Conservation (phyloP, 2,329 filamentous ascomycete genomes). For the Magnaporthales sp. region DNA sequence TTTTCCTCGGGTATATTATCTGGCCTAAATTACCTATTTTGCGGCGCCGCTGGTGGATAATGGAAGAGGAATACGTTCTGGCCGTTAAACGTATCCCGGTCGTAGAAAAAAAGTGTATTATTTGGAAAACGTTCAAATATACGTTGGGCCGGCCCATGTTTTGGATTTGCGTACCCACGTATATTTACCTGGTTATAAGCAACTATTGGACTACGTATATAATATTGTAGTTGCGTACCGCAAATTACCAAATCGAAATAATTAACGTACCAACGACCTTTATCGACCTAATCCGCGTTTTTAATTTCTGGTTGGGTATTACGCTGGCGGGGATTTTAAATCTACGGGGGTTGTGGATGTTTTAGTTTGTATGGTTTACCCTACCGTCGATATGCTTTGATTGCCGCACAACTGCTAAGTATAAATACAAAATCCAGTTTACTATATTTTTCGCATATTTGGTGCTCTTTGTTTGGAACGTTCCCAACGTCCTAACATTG, state of each 20-base stretch:
- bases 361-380: not conserved
- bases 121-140: not conserved
- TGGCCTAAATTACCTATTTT: slow-evolving; percentile 40
- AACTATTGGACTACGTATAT: slow-evolving; percentile 38
- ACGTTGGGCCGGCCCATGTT: slow-evolving; percentile 13
- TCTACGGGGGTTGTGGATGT: slow-evolving; percentile 3
- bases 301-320: slow-evolving; percentile 38
- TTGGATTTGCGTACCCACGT: slow-evolving; percentile 5
- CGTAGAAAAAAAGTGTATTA: not conserved
- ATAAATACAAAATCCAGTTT: not conserved
- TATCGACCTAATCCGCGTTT: slow-evolving; percentile 34
- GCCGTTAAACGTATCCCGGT: slow-evolving; percentile 18
- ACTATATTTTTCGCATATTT: slow-evolving; percentile 2
- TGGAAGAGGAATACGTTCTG: slow-evolving; percentile 24
- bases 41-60: slow-evolving; percentile 27
- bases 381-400: not conserved
- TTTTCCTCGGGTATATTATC: slow-evolving; percentile 38
- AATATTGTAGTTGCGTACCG: slow-evolving; percentile 42
- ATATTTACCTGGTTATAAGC: slow-evolving; percentile 29
- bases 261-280: slow-evolving; percentile 42
- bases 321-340: slow-evolving; percentile 29
- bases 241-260: slow-evolving; percentile 36
- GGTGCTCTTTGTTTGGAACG: slow-evolving; percentile 35
- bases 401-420: not conserved
- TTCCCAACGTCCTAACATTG: slow-evolving; percentile 35